These are phyloP conservation scores for Lasiodiplodia theobromae DNA, from an alignment of 2,329 filamentous ascomycete species.

Conservation along the genomic window DNA sequence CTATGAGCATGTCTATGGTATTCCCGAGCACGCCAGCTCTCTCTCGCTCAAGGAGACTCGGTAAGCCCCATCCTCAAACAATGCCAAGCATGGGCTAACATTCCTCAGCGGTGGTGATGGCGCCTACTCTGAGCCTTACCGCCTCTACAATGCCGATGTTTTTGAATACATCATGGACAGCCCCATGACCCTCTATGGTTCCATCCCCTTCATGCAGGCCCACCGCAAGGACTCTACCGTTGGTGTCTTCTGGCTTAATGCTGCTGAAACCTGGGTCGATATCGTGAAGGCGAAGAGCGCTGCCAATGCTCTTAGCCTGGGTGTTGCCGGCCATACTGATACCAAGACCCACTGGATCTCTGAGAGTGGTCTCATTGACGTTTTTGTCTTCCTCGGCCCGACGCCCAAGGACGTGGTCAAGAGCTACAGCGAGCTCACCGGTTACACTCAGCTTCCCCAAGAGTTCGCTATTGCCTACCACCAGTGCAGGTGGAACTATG, in stretches of 20 bases:
- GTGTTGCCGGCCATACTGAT: constrained; percentile 70
- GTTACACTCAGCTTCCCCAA: constrained; percentile 88
- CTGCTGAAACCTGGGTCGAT: constrained; percentile 96
- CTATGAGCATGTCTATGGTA: constrained; percentile 91
- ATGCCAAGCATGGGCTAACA: constrained; percentile 24
- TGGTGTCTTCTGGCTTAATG: constrained; percentile 97
- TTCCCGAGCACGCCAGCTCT: constrained; percentile 89
- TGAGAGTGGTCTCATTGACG: constrained; percentile 85
- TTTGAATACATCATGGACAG: constrained; percentile 98
- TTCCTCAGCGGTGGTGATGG: constrained; percentile 72
- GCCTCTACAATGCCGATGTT: constrained; percentile 94
- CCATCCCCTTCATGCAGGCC: constrained; percentile 97
- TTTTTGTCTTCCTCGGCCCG: constrained; percentile 94
- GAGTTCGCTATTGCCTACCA: constrained; percentile 94
- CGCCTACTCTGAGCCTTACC: constrained; percentile 87
- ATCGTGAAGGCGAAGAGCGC: constrained; percentile 80
- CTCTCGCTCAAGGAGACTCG: constrained; percentile 89
- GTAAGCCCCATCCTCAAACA: constrained; percentile 42
- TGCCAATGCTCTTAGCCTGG: constrained; percentile 79
- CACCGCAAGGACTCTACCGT: constrained; percentile 93
- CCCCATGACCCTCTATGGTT: constrained; percentile 97
- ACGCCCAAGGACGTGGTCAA: constrained; percentile 82
- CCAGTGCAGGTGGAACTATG: constrained; percentile 98
- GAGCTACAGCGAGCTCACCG: constrained; percentile 87
- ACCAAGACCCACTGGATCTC: constrained; percentile 98